A percentile compares a stretch with the other conserved stretches of the same genome.
Evolutionary conservation across 441 rosid species (phyloP).

Genomic region (Populus hybrid): DNA sequence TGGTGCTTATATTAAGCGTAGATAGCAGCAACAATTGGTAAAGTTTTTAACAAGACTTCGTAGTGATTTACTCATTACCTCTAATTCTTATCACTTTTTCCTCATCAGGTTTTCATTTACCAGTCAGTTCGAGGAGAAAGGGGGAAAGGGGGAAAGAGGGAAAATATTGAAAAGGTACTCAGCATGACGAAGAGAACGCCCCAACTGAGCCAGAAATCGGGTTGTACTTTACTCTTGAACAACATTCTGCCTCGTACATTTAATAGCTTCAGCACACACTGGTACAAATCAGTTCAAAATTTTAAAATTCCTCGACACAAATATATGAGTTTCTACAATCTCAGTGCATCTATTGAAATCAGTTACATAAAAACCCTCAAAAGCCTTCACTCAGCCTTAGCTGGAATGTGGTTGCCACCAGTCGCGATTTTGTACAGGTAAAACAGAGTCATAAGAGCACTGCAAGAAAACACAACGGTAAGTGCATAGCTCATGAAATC

Average conservation of each 20-base stretch:
- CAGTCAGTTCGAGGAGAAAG: too few species aligned
- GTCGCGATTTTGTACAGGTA: constrained; percentile 76
- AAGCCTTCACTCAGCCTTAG: constrained; percentile 64
- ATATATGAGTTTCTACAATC: constrained; percentile 15
- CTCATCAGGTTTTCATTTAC: too few species aligned
- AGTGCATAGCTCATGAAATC: constrained; percentile 7
- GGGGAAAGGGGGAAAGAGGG: background rate
- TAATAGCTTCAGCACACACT: constrained; percentile 9
- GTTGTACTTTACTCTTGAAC: background rate
- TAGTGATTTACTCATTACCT: too few species aligned
- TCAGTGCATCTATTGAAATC: constrained; percentile 6
- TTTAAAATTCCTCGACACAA: background rate
- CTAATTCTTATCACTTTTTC: too few species aligned
- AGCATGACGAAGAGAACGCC: background rate
- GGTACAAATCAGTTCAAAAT: constrained; percentile 10
- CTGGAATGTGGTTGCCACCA: constrained; percentile 78
- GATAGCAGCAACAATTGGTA: too few species aligned
- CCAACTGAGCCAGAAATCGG: too few species aligned
- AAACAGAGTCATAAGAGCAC: constrained; percentile 83
- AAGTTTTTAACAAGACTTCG: too few species aligned
- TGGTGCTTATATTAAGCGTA: too few species aligned
- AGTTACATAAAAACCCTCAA: background rate
- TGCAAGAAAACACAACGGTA: constrained; percentile 41
- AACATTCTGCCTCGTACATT: constrained; percentile 1
- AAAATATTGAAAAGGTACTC: background rate